phyloP scores from a whole-genome alignment of 2,329 filamentous ascomycete genomes.

The Lanzia echinophila region DNA sequence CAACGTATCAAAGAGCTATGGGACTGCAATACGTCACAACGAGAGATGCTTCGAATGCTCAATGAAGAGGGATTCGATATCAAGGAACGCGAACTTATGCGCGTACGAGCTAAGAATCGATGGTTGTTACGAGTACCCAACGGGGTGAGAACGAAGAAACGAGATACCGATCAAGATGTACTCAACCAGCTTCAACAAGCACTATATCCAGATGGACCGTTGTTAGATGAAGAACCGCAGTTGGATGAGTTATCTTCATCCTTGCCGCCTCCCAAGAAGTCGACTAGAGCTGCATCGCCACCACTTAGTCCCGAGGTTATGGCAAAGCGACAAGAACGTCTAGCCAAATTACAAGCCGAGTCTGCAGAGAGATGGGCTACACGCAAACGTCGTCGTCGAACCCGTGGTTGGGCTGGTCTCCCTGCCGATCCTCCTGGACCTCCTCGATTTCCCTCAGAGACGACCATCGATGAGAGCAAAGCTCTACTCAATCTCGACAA shows the following conservation, averaged over 20 bases:
- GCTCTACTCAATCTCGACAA: conserved; percentile 59
- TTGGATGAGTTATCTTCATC: conserved; percentile 17
- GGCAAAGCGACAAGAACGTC: conserved; percentile 47
- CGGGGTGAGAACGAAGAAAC: conserved; percentile 44
- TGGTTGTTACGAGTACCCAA: conserved; percentile 59
- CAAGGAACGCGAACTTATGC: conserved; percentile 63
- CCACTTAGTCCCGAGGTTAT: conserved; percentile 41
- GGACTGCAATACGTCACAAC: conserved; percentile 65
- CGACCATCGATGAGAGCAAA: conserved; percentile 73
- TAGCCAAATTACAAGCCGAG: conserved; percentile 49
- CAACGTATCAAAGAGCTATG: conserved; percentile 69
- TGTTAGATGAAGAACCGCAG: conserved; percentile 24
- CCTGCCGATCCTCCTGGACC: conserved; percentile 61
- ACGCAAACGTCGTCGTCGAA: conserved; percentile 61
- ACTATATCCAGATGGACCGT: conserved; percentile 27
- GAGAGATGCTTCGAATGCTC: conserved; percentile 65
- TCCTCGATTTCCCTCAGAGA: conserved; percentile 74
- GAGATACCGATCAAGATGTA: conserved; percentile 28
- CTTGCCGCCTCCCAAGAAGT: conserved; percentile 13
- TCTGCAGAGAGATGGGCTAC: conserved; percentile 55
- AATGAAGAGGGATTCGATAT: conserved; percentile 68
- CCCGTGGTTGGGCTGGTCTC: conserved; percentile 60
- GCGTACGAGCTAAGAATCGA: conserved; percentile 61
- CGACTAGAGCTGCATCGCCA: conserved; percentile 23
- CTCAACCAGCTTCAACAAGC: conserved; percentile 30